Base-by-base conservation (phyloP, 495 filamentous ascomycete genomes). In the Penicillium daleae region DNA sequence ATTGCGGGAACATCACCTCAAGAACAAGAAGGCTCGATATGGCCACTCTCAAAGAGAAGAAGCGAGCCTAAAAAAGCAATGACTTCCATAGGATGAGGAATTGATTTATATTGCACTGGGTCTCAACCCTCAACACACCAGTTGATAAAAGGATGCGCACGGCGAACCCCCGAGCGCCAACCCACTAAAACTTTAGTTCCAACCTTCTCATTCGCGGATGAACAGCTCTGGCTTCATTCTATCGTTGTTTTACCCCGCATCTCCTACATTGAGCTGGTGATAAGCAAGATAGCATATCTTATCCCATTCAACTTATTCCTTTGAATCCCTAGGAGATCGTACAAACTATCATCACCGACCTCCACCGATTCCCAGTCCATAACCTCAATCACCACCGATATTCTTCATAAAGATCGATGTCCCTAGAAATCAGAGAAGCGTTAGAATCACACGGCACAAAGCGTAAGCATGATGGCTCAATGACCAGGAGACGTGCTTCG, bases 191-290 rank as follows among this genome's bases (percentile, higher is more conserved):
- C 10, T 9, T 17, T 17, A 15, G 13, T 4, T 37, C 10, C 35
- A 37, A 6, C 15, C 21, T 22, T 26, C 22, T 56, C 10, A 56
- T 56, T 56, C 22, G 53, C 32, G 26, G n/a, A 37, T 6, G 3
- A 10, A 15, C 10, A 29, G 22, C 8, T 26, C 13, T 24, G 8
- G 24, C 22, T 50, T 19, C 48, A 29, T 10, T 50, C 15, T 50
- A 50, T 50, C 48, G 10, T 24, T 4, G 29, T 29, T 59, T 52
- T 64, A 64, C 62, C 62, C 62, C 62, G 62, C 62, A 64, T 60
- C 42, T 44, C 59, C 21, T 31, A 27, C 6, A 33, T 8, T 17
- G 33, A 31, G 27, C 57, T n/a, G 40, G 32, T 53, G 57, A 64
- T 64, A 56, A 64, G 61, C 12, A 50, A 37, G 56, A 48, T 64